Evolutionary conservation across 2,329 filamentous ascomycete species (phyloP).

Genomic region (Sporothrix schenckii): DNA sequence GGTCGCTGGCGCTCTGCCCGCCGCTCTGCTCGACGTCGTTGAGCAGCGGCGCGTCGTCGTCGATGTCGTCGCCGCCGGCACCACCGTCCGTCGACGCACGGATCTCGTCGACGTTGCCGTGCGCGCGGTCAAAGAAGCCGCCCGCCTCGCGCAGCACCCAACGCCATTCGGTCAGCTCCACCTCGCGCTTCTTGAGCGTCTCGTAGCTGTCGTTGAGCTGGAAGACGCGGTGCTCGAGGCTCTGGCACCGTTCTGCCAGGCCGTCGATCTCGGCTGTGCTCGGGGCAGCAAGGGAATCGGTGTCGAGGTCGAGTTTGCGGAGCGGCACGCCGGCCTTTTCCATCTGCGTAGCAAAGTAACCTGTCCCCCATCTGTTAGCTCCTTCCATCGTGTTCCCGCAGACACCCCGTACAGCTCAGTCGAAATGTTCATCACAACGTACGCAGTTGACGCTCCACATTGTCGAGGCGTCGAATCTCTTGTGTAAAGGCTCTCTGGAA

Average conservation of each 20-base stretch:
- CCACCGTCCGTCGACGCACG: slow-evolving; percentile 73
- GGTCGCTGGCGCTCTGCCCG: slow-evolving; percentile 15
- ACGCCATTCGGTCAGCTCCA: slow-evolving; percentile 96
- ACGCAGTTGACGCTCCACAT: slow-evolving; percentile 97
- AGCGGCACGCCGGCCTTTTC: slow-evolving; percentile 86
- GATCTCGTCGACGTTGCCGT: slow-evolving; percentile 96
- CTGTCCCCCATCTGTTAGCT: slow-evolving; percentile 48
- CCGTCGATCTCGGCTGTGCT: slow-evolving; percentile 96
- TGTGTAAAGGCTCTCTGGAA: slow-evolving; percentile 98
- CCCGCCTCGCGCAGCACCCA: slow-evolving; percentile 97
- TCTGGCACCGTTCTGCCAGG: slow-evolving; percentile 87
- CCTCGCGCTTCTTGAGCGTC: slow-evolving; percentile 95
- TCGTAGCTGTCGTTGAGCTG: slow-evolving; percentile 98
- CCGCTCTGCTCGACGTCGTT: slow-evolving; percentile 81
- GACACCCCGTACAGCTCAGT: too few species aligned
- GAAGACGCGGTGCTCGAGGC: slow-evolving; percentile 85
- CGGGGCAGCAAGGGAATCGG: slow-evolving; percentile 81
- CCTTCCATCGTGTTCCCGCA: too few species aligned
- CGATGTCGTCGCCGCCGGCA: slow-evolving; percentile 40
- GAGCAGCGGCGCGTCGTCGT: slow-evolving; percentile 90
- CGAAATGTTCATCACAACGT: slow-evolving; percentile 49
- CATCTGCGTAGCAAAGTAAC: slow-evolving; percentile 95
- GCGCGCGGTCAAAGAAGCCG: slow-evolving; percentile 94
- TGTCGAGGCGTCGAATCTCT: slow-evolving; percentile 95
- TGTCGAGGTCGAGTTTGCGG: slow-evolving; percentile 87